phyloP scores from a whole-genome alignment of 176 grass and related monocot genomes.

The Zoysia japonica region DNA sequence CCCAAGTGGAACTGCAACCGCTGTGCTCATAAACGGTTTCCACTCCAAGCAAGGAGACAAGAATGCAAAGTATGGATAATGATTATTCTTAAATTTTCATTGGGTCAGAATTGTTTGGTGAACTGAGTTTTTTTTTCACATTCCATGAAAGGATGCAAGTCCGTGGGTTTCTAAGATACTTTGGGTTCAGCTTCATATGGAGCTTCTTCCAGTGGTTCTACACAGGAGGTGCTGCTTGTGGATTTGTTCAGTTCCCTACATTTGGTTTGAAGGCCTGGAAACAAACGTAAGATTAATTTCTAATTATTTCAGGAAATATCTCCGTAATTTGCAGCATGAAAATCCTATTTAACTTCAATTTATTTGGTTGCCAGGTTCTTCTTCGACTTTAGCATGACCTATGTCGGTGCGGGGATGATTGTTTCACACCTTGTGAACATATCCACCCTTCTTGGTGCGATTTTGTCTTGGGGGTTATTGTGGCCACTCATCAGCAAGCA shows the following conservation, averaged over 20 bases:
- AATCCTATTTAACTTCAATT: background rate
- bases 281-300: conserved; percentile 60
- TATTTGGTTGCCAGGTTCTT: conserved; percentile 61
- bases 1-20: conserved; percentile 87
- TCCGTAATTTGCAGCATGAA: background rate
- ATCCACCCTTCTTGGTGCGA: conserved; percentile 73
- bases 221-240: conserved; percentile 72
- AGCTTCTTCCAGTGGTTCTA: conserved; percentile 98
- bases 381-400: conserved; percentile 89
- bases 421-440: conserved; percentile 90
- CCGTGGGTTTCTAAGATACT: conserved; percentile 76
- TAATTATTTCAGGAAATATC: background rate
- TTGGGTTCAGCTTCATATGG: conserved; percentile 70
- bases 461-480: conserved; percentile 85
- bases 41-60: conserved; percentile 76
- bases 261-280: conserved; percentile 88
- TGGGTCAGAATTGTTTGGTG: background rate
- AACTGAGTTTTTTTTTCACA: background rate
- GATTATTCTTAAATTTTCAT: background rate
- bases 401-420: conserved; percentile 93
- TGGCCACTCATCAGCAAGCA: conserved; percentile 79
- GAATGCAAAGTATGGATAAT: conserved; percentile 60
- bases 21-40: conserved; percentile 89
- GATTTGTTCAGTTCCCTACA: conserved; percentile 92
- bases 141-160: conserved; percentile 66